Evolutionary conservation across 768 basidiomycete species (phyloP), one percentile per base, ranked within the genome.

Genomic region (Boletus rubroflammeus): DNA sequence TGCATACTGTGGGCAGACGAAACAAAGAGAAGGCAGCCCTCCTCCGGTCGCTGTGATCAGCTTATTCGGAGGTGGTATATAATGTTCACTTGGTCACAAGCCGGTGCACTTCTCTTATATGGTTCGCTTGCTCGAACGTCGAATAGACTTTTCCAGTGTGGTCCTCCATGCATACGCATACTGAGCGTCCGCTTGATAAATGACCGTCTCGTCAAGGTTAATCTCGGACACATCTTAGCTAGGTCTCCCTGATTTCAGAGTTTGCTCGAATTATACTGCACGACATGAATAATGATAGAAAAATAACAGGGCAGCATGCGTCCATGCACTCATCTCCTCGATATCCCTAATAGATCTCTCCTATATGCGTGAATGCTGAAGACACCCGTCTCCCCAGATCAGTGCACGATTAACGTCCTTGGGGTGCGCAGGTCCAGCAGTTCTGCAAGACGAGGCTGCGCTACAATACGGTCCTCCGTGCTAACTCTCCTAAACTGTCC

Each of bases 1-100:
- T 50, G 89, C 89, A 3, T 91, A 89, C 60, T 90, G 88, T 63
- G 89, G 88, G 3, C 88, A 90, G 62, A 87, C 83, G 3, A 85
- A 83, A 58, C 64, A 73, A 43, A 79, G 79, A 45, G 86, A 90
- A 71, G 85, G 80, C 23, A 80, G 77, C 5, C 83, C 86, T 28
- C 79, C 81, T 15, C 82, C 88, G 21, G 77, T 78, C 1, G 85
- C 86, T 10, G 78, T 86, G 31, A 76, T 92, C 53, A 88, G 88
- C 63, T 71, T 90, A 58, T 92, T 91, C 61, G 88, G 88, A 31
- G 66, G 77, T 15, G 76, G 74, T 10, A 64, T 72, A 53, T 74
- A 26, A 48, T n/a, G 19, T 40, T 51, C 14, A 19, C 32, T 28
- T 25, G 6, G 29, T 38, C 7, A 35, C 19, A 11, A 42, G 26